These are phyloP conservation scores for Capsella bursapastoris DNA, from an alignment of 345 rosid species.

Conservation along the genomic window DNA sequence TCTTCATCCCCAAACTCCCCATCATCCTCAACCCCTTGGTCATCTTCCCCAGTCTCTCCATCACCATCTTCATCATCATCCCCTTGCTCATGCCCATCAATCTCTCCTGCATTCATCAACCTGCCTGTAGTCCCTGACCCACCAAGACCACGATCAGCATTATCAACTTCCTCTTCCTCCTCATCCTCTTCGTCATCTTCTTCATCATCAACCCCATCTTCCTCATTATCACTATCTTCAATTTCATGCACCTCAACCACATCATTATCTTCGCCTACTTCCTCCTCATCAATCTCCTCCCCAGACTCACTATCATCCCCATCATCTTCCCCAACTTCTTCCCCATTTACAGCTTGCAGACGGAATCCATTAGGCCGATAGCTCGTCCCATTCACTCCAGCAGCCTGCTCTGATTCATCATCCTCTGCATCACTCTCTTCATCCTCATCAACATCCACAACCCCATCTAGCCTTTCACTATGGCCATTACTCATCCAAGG, in stretches of 20 bases:
- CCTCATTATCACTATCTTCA: conserved; percentile 55
- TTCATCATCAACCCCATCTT: conserved; percentile 55
- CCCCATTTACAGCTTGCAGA: conserved; percentile 51
- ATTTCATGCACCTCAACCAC: conserved; percentile 57
- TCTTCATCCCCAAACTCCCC: conserved; percentile 51
- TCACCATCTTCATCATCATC: conserved; percentile 66
- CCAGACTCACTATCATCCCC: conserved; percentile 53
- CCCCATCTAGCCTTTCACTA: conserved; percentile 53
- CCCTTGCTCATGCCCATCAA: conserved; percentile 83
- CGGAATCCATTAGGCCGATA: conserved; percentile 56
- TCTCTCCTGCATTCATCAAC: conserved; percentile 61
- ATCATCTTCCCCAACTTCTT: conserved; percentile 52
- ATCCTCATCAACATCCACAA: conserved; percentile 61
- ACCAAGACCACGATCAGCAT: conserved; percentile 51
- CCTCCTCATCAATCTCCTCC: conserved; percentile 57
- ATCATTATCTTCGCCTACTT: conserved; percentile 52
- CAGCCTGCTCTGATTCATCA: conserved; percentile 64
- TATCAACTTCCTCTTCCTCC: conserved; percentile 64
- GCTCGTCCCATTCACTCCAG: conserved; percentile 45
- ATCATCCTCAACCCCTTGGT: conserved; percentile 53
- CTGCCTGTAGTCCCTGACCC: conserved; percentile 54
- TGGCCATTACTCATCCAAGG: conserved; percentile 58
- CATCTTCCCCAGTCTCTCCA: conserved; percentile 71
- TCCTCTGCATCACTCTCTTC: conserved; percentile 68
- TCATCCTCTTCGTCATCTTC: conserved; percentile 59